These are phyloP conservation scores for Monosporascus cannonballus DNA, from an alignment of 2,329 filamentous ascomycete genomes.

Conservation along the genomic window DNA sequence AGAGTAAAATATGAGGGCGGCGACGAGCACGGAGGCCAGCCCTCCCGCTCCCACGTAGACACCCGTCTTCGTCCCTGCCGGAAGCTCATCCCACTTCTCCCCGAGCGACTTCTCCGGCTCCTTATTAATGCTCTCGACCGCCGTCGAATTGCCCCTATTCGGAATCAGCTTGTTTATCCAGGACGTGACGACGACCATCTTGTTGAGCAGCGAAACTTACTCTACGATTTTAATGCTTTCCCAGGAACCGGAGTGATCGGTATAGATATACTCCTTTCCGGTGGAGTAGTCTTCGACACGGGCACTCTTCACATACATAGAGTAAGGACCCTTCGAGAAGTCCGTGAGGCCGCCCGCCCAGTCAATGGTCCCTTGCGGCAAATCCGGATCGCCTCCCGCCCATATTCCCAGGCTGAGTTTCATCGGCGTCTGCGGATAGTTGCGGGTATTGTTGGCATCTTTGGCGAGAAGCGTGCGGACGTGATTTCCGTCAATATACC, in stretches of 20 bases:
- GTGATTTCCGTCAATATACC: conserved; percentile 61
- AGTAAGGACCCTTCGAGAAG: conserved; percentile 60
- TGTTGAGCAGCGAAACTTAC: conserved; percentile 32
- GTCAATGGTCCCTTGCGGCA: conserved; percentile 52
- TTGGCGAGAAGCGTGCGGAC: conserved; percentile 58
- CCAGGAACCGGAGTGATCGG: conserved; percentile 54
- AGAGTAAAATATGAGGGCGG: conserved; percentile 44
- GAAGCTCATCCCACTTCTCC: conserved; percentile 50
- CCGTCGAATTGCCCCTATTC: conserved; percentile 52
- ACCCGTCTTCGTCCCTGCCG: conserved; percentile 42
- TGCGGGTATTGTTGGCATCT: conserved; percentile 55
- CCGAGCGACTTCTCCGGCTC: conserved; percentile 34
- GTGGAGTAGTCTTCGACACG: conserved; percentile 52
- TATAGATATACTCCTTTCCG: conserved; percentile 60
- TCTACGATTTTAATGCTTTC: conserved; percentile 54
- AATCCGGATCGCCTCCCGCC: conserved; percentile 52
- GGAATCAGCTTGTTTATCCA: neutral
- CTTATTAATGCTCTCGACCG: conserved; percentile 36
- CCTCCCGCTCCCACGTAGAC: conserved; percentile 45
- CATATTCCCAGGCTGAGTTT: conserved; percentile 62
- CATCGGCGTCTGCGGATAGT: conserved; percentile 75
- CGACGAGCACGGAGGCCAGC: conserved; percentile 29
- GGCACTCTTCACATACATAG: conserved; percentile 64
- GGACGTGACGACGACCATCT: too few relatives aligned
- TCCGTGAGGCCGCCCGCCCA: conserved; percentile 68